phyloP scores from a whole-genome alignment of 768 basidiomycete species.

The Leccinum obscurum region DNA sequence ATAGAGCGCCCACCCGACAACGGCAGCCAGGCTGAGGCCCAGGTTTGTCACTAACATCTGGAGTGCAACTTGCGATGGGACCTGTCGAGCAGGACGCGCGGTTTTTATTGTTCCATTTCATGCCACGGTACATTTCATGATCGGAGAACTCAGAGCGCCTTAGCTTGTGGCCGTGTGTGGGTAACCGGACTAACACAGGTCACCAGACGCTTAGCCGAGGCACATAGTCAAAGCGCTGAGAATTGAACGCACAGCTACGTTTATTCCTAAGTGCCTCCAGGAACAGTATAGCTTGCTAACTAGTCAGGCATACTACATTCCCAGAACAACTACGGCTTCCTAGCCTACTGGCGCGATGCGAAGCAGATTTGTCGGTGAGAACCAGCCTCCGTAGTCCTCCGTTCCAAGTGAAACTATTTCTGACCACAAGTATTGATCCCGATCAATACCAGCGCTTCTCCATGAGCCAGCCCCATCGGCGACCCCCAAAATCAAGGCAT shows the following conservation, averaged over 20 bases:
- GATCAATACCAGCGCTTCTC: background rate
- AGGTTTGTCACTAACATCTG: slow-evolving; percentile 34
- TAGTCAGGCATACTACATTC: background rate
- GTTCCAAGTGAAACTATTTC: too few relatives aligned
- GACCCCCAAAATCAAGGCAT: too few relatives aligned
- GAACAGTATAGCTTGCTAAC: background rate
- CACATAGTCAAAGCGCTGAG: background rate
- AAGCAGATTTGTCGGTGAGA: too few relatives aligned
- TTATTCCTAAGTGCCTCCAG: background rate
- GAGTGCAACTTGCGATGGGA: background rate
- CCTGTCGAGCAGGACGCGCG: background rate
- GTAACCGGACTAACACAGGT: background rate
- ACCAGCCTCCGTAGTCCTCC: too few relatives aligned
- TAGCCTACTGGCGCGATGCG: too few relatives aligned
- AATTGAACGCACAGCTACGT: background rate
- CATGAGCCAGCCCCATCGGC: background rate
- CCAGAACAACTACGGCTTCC: background rate
- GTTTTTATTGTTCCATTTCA: background rate
- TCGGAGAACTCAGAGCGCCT: background rate
- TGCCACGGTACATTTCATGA: background rate
- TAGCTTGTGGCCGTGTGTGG: background rate
- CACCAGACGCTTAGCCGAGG: background rate
- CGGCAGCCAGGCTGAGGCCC: slow-evolving; percentile 4
- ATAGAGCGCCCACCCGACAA: slow-evolving; percentile 16
- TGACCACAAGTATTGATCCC: background rate